A percentile compares a stretch with the other conserved stretches of the same genome.
Conservation (phyloP, 1,139 yeast species). For the Saccharomycopsis hybrid region DNA sequence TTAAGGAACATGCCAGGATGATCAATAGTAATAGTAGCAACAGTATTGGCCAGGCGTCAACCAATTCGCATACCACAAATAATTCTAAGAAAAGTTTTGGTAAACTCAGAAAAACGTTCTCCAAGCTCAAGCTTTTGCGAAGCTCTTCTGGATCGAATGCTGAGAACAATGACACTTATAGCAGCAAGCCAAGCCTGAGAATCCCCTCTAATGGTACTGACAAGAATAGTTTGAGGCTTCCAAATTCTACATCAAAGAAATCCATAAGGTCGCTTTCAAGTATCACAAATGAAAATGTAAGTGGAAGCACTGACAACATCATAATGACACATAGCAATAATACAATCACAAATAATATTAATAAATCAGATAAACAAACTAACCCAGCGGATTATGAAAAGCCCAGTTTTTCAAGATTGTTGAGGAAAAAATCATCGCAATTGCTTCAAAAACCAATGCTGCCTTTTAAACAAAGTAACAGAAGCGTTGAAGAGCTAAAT, state of each 20-base stretch:
- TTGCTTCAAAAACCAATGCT: slow-evolving; percentile 10
- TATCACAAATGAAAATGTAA: slow-evolving; percentile 1
- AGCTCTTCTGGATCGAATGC: slow-evolving; percentile 11
- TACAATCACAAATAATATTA: background rate
- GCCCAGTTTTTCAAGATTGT: slow-evolving; percentile 19
- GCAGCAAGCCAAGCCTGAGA: slow-evolving; percentile 6
- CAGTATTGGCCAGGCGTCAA: slow-evolving; percentile 15
- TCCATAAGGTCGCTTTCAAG: slow-evolving; percentile 15
- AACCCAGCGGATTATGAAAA: slow-evolving; percentile 7
- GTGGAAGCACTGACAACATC: no score
- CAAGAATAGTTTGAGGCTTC: slow-evolving; percentile 2
- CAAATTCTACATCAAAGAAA: slow-evolving; percentile 10
- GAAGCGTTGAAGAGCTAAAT: slow-evolving; percentile 15
- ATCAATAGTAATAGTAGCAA: slow-evolving; percentile 16
- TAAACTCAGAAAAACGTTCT: slow-evolving; percentile 19
- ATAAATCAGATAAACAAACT: background rate
- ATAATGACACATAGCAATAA: no score
- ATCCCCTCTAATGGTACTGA: slow-evolving; percentile 9
- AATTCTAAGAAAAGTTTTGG: slow-evolving; percentile 19
- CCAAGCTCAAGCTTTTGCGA: slow-evolving; percentile 15
- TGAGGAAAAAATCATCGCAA: slow-evolving; percentile 21
- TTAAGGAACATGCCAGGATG: slow-evolving; percentile 2
- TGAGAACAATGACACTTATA: slow-evolving; percentile 2
- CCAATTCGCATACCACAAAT: slow-evolving; percentile 6
- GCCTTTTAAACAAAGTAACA: slow-evolving; percentile 10